A percentile compares a stretch with the other conserved stretches of the same genome.
phyloP scores from a whole-genome alignment of 208 protist species.

The Crithidia expoeki region DNA sequence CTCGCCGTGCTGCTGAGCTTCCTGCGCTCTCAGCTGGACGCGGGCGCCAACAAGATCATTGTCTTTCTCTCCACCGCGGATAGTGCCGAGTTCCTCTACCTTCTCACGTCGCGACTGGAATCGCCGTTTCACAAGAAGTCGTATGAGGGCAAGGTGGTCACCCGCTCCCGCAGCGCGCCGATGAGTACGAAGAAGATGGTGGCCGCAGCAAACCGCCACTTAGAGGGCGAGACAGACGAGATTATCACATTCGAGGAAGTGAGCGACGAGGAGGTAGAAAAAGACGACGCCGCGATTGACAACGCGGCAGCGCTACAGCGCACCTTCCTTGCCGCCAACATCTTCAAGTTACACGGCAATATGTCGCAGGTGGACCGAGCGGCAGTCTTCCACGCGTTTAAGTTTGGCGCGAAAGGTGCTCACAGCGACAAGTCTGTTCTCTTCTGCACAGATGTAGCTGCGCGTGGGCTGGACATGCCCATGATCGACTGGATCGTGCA shows the following conservation, averaged over 20 bases:
- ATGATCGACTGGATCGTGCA: conserved; percentile 97
- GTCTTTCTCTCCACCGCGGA: conserved; percentile 98
- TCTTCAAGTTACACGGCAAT: conserved; percentile 96
- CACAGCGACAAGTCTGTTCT: conserved; percentile 81
- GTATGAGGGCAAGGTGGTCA: conserved; percentile 38
- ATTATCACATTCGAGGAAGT: conserved; percentile 89
- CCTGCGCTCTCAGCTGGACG: conserved; percentile 90
- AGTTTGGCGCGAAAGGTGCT: conserved; percentile 42
- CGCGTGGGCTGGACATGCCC: conserved; percentile 96
- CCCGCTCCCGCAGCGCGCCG: conserved; percentile 23
- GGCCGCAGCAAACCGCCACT: conserved; percentile 57
- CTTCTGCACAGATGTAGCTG: conserved; percentile 95
- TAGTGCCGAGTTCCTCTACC: conserved; percentile 97
- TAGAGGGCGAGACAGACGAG: conserved; percentile 41
- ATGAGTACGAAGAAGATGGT: conserved; percentile 59
- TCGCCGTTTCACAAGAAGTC: conserved; percentile 61
- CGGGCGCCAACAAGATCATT: conserved; percentile 94
- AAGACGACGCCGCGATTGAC: conserved; percentile 8
- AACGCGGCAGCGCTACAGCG: conserved; percentile 18
- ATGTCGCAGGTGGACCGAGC: conserved; percentile 94
- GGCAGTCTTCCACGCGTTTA: conserved; percentile 92
- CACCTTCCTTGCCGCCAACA: conserved; percentile 77
- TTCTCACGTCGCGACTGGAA: conserved; percentile 88
- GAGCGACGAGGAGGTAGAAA: conserved; percentile 71
- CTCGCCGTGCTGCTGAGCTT: conserved; percentile 96